These are phyloP conservation scores for Polyplosphaeria fusca DNA, from an alignment of 495 filamentous ascomycete genomes.

Conservation along the genomic window DNA sequence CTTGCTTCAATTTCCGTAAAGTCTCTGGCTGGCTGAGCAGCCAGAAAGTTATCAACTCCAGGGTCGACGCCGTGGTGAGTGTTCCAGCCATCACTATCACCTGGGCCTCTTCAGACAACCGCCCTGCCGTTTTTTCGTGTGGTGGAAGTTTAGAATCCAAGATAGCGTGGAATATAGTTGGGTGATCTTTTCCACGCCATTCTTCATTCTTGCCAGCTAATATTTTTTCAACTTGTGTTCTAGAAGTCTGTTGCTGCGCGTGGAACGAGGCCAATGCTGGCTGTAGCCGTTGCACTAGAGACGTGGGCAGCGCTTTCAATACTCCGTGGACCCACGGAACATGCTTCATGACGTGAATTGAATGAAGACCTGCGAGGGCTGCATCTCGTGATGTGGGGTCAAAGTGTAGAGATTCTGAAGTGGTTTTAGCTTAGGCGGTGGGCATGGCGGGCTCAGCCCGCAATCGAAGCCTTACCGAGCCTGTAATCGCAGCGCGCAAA, in stretches of 20 bases:
- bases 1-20: not conserved
- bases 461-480: not conserved
- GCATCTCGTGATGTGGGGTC: no score
- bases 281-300: no score
- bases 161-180: conserved; percentile 16
- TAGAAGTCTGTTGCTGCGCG: not conserved
- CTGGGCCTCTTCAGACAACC: conserved; percentile 5
- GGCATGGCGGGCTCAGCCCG: not conserved
- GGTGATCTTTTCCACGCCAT: not conserved
- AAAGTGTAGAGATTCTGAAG: no score
- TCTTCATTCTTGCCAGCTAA: not conserved
- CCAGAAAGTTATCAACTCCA: not conserved
- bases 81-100: conserved; percentile 1
- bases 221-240: not conserved
- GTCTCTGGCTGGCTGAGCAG: not conserved
- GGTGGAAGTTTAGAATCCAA: not conserved
- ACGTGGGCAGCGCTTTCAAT: no score
- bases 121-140: not conserved
- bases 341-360: not conserved
- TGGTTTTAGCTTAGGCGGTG: no score
- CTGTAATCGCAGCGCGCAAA: not conserved
- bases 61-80: not conserved
- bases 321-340: not conserved
- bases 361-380: no score
- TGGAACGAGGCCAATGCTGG: no score